Evolutionary conservation across 2,329 filamentous ascomycete genomes (phyloP).

Genomic region (Leptographium radiaticola): DNA sequence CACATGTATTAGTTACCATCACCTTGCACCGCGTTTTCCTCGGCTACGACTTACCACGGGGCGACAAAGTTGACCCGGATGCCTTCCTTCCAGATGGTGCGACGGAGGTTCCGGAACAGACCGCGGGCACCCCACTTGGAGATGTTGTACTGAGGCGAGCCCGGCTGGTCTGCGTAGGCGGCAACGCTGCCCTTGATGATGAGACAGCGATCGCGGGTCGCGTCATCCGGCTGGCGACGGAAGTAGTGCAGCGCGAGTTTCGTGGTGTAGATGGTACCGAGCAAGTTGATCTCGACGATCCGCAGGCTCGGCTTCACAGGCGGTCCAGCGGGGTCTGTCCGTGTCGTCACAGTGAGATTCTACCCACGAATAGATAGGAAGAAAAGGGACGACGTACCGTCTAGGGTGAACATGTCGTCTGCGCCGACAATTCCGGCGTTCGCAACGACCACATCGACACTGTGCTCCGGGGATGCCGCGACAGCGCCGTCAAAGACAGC

Average conservation of each 20-base stretch:
- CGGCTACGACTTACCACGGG: constrained; percentile 21
- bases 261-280: constrained; percentile 29
- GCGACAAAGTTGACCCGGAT: constrained; percentile 34
- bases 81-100: constrained; percentile 24
- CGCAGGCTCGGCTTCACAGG: constrained; percentile 26
- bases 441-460: constrained; percentile 32
- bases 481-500: constrained; percentile 26
- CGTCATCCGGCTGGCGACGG: constrained; percentile 23
- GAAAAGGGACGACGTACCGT: not conserved
- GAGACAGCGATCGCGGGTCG: constrained; percentile 30
- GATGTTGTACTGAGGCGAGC: constrained; percentile 26
- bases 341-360: not conserved
- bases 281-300: constrained; percentile 28
- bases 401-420: constrained; percentile 9
- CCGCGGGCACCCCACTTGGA: constrained; percentile 30
- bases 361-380: not conserved
- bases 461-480: constrained; percentile 21
- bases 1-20: not conserved
- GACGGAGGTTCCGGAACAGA: constrained; percentile 26
- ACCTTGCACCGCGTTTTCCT: not conserved
- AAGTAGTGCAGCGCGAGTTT: constrained; percentile 35
- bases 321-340: constrained; percentile 12
- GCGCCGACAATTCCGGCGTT: constrained; percentile 28
- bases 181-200: constrained; percentile 35
- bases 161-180: constrained; percentile 31